These are phyloP conservation scores for Lecanosticta acicola DNA, from an alignment of 2,329 filamentous ascomycete genomes.

Conservation along the genomic window DNA sequence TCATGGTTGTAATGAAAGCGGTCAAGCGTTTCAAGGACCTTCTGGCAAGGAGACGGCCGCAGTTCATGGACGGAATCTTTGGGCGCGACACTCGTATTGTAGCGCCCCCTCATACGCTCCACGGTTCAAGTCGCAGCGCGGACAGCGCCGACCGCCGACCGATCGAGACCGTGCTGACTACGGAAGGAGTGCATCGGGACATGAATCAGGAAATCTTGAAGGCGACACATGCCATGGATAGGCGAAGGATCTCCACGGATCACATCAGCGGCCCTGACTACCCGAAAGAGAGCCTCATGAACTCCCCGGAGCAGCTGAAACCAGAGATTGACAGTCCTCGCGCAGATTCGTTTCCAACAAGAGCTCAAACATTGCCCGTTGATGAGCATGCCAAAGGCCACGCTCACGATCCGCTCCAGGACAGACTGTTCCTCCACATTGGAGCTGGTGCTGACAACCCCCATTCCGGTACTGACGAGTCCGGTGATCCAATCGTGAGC, in stretches of 20 bases:
- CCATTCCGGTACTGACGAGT: slow-evolving; percentile 38
- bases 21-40: slow-evolving; percentile 82
- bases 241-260: slow-evolving; percentile 7
- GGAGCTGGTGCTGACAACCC: slow-evolving; percentile 50
- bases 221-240: slow-evolving; percentile 2
- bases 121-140: slow-evolving; percentile 36
- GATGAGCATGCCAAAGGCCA: slow-evolving; percentile 50
- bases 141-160: slow-evolving; percentile 48
- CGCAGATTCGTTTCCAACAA: slow-evolving; percentile 15
- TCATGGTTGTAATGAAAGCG: slow-evolving; percentile 86
- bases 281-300: background rate
- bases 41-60: slow-evolving; percentile 53
- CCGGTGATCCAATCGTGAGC: slow-evolving; percentile 24
- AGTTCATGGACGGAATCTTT: slow-evolving; percentile 54
- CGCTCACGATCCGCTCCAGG: slow-evolving; percentile 59
- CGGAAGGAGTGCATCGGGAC: slow-evolving; percentile 50
- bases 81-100: slow-evolving; percentile 55
- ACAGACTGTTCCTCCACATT: slow-evolving; percentile 68
- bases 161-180: slow-evolving; percentile 46
- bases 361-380: slow-evolving; percentile 31
- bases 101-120: slow-evolving; percentile 43
- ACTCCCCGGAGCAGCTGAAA: background rate
- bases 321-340: slow-evolving; percentile 9
- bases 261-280: slow-evolving; percentile 7
- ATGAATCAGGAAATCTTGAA: slow-evolving; percentile 25